phyloP scores from a whole-genome alignment of 2,329 filamentous ascomycete genomes.

The Grosmannia huntii region DNA sequence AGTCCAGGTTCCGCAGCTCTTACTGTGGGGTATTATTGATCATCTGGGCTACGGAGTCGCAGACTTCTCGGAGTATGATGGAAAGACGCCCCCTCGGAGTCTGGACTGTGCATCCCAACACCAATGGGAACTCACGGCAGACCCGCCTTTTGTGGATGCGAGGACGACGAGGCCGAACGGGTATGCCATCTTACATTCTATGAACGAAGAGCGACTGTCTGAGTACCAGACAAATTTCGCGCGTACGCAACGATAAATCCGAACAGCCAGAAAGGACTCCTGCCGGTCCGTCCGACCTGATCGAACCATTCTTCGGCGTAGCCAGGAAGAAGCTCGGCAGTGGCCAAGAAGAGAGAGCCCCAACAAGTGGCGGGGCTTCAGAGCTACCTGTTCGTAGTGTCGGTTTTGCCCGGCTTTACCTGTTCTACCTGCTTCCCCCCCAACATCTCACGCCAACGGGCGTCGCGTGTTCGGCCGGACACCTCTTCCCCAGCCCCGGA shows the following conservation, averaged over 20 bases:
- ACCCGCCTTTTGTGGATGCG: not conserved
- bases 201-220: too few species aligned
- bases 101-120: not conserved
- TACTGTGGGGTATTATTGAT: not conserved
- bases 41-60: not conserved
- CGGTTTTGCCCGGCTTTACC: not conserved
- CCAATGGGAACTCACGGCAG: not conserved
- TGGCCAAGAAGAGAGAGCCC: not conserved
- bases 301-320: not conserved
- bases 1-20: not conserved
- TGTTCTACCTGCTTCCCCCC: not conserved
- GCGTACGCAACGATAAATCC: too few species aligned
- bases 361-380: not conserved
- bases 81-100: not conserved
- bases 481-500: slow-evolving; percentile 3
- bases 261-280: too few species aligned
- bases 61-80: not conserved
- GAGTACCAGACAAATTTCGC: too few species aligned
- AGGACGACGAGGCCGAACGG: too few species aligned
- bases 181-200: too few species aligned
- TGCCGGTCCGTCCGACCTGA: not conserved
- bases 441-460: too few species aligned
- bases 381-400: too few species aligned
- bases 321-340: not conserved
- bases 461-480: not conserved